Evolutionary conservation across 75 land plant genomes (phyloP).

Genomic region (Larix kaempferi): DNA sequence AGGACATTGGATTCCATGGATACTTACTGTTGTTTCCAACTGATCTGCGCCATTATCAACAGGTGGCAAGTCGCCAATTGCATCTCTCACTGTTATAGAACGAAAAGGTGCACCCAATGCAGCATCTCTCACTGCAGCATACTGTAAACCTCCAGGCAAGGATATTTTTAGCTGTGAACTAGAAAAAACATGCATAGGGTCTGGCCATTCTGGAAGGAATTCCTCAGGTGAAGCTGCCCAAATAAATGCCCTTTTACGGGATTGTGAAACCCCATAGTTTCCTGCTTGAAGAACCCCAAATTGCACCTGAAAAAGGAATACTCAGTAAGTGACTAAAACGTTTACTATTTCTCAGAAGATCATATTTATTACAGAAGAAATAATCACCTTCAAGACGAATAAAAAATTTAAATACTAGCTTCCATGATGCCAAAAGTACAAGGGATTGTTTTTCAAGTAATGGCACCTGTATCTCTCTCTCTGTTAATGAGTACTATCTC

Average conservation of each 20-base stretch:
- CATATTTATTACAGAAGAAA: background rate
- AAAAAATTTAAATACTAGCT: too few relatives aligned
- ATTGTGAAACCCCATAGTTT: slow-evolving; percentile 94
- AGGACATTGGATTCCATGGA: background rate
- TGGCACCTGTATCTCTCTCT: too few relatives aligned
- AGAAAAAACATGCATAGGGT: slow-evolving; percentile 94
- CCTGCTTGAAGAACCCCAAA: slow-evolving; percentile 99
- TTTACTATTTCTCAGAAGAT: background rate
- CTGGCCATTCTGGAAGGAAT: slow-evolving; percentile 94
- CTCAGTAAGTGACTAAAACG: background rate
- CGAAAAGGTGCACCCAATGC: slow-evolving; percentile 86
- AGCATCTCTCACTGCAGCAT: slow-evolving; percentile 81
- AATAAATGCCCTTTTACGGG: slow-evolving; percentile 91
- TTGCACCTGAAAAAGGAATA: slow-evolving; percentile 54
- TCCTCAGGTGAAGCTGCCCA: slow-evolving; percentile 97
- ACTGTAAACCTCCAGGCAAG: slow-evolving; percentile 53
- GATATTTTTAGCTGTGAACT: slow-evolving; percentile 70
- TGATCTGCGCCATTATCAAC: slow-evolving; percentile 87
- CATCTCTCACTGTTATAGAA: slow-evolving; percentile 90
- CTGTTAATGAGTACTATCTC: too few relatives aligned
- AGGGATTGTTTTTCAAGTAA: too few relatives aligned
- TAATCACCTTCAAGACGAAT: too few relatives aligned
- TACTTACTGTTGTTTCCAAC: slow-evolving; percentile 41
- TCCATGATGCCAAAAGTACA: too few relatives aligned
- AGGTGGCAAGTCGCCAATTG: slow-evolving; percentile 91